A percentile compares a stretch with the other conserved stretches of the same genome.
Conservation (phyloP, 75 land plant species). For the Selaginella moellendorffii region DNA sequence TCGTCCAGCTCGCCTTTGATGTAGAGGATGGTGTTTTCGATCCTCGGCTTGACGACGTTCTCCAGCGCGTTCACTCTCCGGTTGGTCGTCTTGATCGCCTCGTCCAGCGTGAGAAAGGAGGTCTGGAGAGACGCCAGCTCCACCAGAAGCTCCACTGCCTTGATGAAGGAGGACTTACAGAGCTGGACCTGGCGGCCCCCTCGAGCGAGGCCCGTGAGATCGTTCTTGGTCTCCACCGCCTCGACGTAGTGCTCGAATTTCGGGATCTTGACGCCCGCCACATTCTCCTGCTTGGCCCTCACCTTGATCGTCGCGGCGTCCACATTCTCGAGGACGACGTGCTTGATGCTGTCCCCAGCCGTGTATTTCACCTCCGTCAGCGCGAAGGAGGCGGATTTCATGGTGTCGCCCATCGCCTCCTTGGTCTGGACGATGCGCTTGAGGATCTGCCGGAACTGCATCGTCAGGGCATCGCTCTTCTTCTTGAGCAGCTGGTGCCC, state of each 20-base stretch:
- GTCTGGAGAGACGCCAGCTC: constrained; percentile 93
- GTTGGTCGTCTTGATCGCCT: constrained; percentile 89
- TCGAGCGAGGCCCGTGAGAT: constrained; percentile 75
- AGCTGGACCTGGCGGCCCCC: constrained; percentile 84
- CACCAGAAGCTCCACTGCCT: constrained; percentile 77
- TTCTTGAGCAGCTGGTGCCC: constrained; percentile 90
- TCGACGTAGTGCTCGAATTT: constrained; percentile 68
- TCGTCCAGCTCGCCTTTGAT: constrained; percentile 91
- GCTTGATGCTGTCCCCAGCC: constrained; percentile 81
- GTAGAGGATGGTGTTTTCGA: constrained; percentile 81
- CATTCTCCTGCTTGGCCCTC: constrained; percentile 67
- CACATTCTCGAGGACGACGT: constrained; percentile 67
- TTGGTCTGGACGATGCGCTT: constrained; percentile 83
- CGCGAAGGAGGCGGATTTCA: constrained; percentile 65
- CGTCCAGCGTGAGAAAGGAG: constrained; percentile 80
- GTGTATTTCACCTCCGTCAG: constrained; percentile 76
- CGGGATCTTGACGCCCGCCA: constrained; percentile 87
- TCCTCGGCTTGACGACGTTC: constrained; percentile 82
- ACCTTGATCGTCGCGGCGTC: constrained; percentile 55
- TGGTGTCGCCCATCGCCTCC: constrained; percentile 83
- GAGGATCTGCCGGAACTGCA: constrained; percentile 77
- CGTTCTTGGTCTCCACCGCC: constrained; percentile 34
- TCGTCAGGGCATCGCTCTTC: constrained; percentile 88
- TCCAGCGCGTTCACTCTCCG: constrained; percentile 88
- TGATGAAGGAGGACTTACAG: constrained; percentile 65